Base-by-base conservation (phyloP, 2,329 filamentous ascomycete species). In the Xylaria sp. region DNA sequence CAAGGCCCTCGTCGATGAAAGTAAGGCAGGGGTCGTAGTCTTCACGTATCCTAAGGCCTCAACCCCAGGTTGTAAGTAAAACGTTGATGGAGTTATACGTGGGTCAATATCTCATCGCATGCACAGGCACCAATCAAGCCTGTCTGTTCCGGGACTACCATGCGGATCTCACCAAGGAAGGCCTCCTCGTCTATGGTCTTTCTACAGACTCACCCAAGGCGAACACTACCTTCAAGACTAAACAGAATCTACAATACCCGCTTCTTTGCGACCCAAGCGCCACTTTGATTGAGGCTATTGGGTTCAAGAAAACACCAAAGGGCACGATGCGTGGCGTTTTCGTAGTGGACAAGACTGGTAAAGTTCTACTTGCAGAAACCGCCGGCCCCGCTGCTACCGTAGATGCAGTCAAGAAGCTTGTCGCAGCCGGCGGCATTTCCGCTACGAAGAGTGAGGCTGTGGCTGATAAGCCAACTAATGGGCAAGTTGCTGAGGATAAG, bases 31-130 rank as follows among this genome's bases (percentile, higher is more conserved):
- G 31, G 92, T 98, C 51, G 93, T 97, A 40, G 83, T 98, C 36
- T 97, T 99, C 81, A 97, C 94, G 38, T 98, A 98, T 79, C 96
- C 96, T 67, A 97, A 92, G 83, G 96, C 96, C 13, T 96, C 92
- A 33, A 99, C 96, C 26, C 93, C 93, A 44, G 95, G 95, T 71
- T 98, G 95, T 97, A 89, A 88, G 93, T 83, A 36, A 48, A 28
- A 65, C 28, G 31, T 58, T 31, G 40, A 66, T 59, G 3, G 23
- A 26, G 48, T 61, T 59, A 20, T 59, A 31, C 38, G 42, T 15
- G 17, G 38, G 33, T 59, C 64, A 11, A 51, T 63, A 46, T 57
- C 65, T 70, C 26, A 68, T 59, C 42, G 38, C 58, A 59, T 56
- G 17, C 54, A 97, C 54, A 97, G 94, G 95, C 86, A 98, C 94